Evolutionary conservation across 2,329 filamentous ascomycete genomes (phyloP).

Genomic region (Escovopsis sp.): DNA sequence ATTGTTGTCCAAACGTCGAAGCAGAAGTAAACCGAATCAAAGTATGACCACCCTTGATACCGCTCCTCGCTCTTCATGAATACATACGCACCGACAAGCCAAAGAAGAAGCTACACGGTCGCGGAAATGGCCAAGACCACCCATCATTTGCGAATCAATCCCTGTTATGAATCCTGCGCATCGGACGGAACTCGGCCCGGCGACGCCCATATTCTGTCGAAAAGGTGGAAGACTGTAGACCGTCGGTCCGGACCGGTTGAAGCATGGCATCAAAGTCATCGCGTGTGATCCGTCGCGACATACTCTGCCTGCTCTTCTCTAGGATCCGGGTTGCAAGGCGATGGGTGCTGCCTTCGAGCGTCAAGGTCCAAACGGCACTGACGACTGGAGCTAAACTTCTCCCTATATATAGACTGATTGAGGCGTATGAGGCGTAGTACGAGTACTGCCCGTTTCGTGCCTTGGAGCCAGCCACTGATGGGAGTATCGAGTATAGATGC

Average conservation of each 20-base stretch:
- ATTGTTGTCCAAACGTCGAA: constrained; percentile 75
- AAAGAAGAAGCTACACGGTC: constrained; percentile 55
- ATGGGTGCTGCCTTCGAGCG: constrained; percentile 38
- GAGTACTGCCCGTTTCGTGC: no score
- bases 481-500: no score
- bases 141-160: constrained; percentile 55
- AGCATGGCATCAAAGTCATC: constrained; percentile 34
- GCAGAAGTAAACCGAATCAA: constrained; percentile 70
- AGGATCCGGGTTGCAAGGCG: constrained; percentile 43
- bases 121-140: constrained; percentile 55
- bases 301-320: constrained; percentile 39
- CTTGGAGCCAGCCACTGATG: no score
- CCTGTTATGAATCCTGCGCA: constrained; percentile 62
- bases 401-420: no score
- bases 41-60: constrained; percentile 56
- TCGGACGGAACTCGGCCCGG: constrained; percentile 58
- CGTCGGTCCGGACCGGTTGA: constrained; percentile 20
- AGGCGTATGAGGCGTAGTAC: no score
- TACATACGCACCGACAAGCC: constrained; percentile 65
- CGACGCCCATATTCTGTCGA: constrained; percentile 42
- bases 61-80: constrained; percentile 42
- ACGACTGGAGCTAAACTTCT: constrained; percentile 69
- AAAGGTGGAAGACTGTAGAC: constrained; percentile 6
- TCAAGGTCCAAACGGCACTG: constrained; percentile 56
- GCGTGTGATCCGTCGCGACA: constrained; percentile 30